A percentile compares a stretch with the other conserved stretches of the same genome.
These are phyloP conservation scores for Amanita rubescens DNA, from an alignment of 768 basidiomycete genomes.

Conservation along the genomic window DNA sequence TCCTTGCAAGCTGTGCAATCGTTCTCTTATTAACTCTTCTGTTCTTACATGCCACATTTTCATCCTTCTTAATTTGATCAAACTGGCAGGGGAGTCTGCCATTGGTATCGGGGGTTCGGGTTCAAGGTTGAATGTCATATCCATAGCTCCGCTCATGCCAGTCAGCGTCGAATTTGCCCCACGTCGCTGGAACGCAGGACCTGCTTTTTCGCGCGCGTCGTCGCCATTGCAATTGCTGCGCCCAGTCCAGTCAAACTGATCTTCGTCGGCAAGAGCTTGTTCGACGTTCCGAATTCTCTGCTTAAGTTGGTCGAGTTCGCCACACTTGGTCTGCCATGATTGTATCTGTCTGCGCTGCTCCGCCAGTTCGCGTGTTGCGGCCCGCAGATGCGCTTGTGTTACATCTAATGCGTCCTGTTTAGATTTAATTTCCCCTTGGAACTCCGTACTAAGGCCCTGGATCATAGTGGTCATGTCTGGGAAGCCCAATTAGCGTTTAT, in stretches of 20 bases:
- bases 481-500: neutral
- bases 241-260: constrained; percentile 85
- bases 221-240: constrained; percentile 41
- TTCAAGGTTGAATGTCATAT: constrained; percentile 57
- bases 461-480: constrained; percentile 85
- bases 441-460: constrained; percentile 68
- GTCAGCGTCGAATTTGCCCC: constrained; percentile 61
- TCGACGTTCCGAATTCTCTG: constrained; percentile 83
- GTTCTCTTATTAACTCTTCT: constrained; percentile 63
- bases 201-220: constrained; percentile 33
- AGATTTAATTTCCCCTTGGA: constrained; percentile 72
- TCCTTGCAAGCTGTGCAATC: constrained; percentile 65
- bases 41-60: constrained; percentile 79
- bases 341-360: constrained; percentile 85
- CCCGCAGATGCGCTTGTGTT: constrained; percentile 79
- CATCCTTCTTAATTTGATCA: constrained; percentile 70
- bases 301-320: constrained; percentile 72
- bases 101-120: constrained; percentile 66
- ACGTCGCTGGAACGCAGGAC: constrained; percentile 66
- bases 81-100: constrained; percentile 45
- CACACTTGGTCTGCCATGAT: constrained; percentile 62
- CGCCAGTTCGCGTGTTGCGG: constrained; percentile 84
- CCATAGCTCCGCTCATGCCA: constrained; percentile 56
- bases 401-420: constrained; percentile 88
- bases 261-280: constrained; percentile 70